Conservation (phyloP, 1,284 basidiomycete species). For the Cryptococcus sp. region DNA sequence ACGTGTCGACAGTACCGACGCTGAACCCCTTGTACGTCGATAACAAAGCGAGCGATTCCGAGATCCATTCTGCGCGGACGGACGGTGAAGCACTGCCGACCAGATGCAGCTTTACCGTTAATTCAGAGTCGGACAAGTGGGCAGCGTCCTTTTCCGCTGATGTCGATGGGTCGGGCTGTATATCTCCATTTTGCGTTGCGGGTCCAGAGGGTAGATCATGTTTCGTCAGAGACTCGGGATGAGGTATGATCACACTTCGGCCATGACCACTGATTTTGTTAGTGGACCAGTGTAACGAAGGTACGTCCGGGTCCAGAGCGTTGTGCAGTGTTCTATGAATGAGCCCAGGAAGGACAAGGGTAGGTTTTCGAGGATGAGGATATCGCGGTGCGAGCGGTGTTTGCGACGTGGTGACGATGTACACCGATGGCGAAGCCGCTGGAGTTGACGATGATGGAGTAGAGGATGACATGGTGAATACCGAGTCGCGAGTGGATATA, state of each 20-base stretch:
- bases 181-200: neutral
- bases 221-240: constrained; percentile 34
- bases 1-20: constrained; percentile 31
- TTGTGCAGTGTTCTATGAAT: constrained; percentile 49
- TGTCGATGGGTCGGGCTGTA: neutral
- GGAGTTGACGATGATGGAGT: too few species aligned
- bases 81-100: constrained; percentile 11
- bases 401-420: constrained; percentile 49
- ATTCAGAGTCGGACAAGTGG: constrained; percentile 32
- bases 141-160: neutral
- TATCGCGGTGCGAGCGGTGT: constrained; percentile 44
- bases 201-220: constrained; percentile 28
- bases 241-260: constrained; percentile 26
- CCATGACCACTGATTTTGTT: neutral
- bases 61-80: constrained; percentile 16
- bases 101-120: constrained; percentile 50
- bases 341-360: constrained; percentile 42
- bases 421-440: constrained; percentile 23
- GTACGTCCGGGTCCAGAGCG: constrained; percentile 38
- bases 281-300: constrained; percentile 18
- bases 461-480: too few species aligned
- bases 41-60: constrained; percentile 28
- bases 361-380: constrained; percentile 39
- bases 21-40: constrained; percentile 33
- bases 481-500: too few species aligned